Evolutionary conservation across 2,329 filamentous ascomycete species (phyloP), one percentile per base, ranked within the genome.

Genomic region (Aureobasidium lini): DNA sequence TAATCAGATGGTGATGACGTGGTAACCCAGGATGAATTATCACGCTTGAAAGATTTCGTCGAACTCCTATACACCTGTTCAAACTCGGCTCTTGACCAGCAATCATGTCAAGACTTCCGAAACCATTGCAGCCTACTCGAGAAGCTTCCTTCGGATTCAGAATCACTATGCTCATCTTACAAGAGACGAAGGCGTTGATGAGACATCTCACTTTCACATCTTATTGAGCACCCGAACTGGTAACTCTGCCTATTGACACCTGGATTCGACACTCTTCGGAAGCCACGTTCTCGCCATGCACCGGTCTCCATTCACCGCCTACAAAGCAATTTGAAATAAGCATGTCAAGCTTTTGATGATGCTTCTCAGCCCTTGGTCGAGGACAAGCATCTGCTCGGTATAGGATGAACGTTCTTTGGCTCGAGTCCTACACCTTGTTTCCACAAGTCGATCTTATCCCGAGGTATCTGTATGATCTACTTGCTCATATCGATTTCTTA

Each of bases 161-260:
- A 15, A 46, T 4, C 2, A 44, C 29, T 28, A 9, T 44, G 6
- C 6, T 31, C 13, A 13, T 34, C 31, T 11, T n/a, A 23, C 42
- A 15, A 32, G 16, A 31, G 29, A 23, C 37, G 15, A 29, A 28
- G n/a, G 11, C 6, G 18, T 23, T 9, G 18, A 16, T 4, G n/a
- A 40, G 37, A 49, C 43, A 16, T 39, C 34, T 58, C 46, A 48
- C 50, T 36, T 13, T 40, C 57, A 48, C 39, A 43, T 61, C 62
- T 60, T 65, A 64, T 65, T 65, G 60, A 66, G 54, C 50, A 62
- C 60, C 58, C 60, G 10, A 59, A 58, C 40, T 54, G 59, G 44
- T 15, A 53, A 50, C 37, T 57, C 32, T 57, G 13, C 60, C 54
- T 63, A 64, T 64, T 64, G 63, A 64, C 15, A 54, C 57, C 62